A percentile compares a stretch with the other conserved stretches of the same genome.
These are phyloP conservation scores for Aspergillus unguis DNA, from an alignment of 2,329 filamentous ascomycete genomes.

Conservation along the genomic window DNA sequence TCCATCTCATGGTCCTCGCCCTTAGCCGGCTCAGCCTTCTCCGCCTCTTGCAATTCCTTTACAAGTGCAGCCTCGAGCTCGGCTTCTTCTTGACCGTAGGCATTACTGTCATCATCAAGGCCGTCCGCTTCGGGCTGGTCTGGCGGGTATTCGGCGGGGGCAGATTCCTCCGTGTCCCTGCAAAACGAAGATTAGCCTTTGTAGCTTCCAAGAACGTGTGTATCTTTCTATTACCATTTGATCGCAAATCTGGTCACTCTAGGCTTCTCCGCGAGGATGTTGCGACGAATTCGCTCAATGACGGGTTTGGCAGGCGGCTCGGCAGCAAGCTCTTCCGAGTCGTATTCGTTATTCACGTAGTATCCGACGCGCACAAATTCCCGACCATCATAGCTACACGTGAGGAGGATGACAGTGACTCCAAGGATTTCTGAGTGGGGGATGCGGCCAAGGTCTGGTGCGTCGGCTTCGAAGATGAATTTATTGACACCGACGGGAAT, in stretches of 20 bases:
- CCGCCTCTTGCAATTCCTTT: slow-evolving; percentile 49
- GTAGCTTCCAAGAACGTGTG: neutral
- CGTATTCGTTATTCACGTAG: slow-evolving; percentile 99
- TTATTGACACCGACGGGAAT: slow-evolving; percentile 98
- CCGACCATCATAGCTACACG: slow-evolving; percentile 91
- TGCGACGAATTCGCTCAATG: slow-evolving; percentile 86
- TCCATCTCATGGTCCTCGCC: slow-evolving; percentile 72
- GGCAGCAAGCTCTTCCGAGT: slow-evolving; percentile 79
- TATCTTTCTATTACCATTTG: slow-evolving; percentile 70
- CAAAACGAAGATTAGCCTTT: slow-evolving; percentile 2
- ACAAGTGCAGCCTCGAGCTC: slow-evolving; percentile 66
- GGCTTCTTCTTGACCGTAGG: slow-evolving; percentile 87
- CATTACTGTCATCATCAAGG: slow-evolving; percentile 73
- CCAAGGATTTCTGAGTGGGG: slow-evolving; percentile 93
- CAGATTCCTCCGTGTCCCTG: slow-evolving; percentile 97
- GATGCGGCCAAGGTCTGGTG: slow-evolving; percentile 85
- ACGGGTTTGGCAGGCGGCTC: slow-evolving; percentile 90
- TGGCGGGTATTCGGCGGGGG: slow-evolving; percentile 91
- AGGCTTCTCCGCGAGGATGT: slow-evolving; percentile 94
- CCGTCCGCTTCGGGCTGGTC: slow-evolving; percentile 95
- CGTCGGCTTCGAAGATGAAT: slow-evolving; percentile 93
- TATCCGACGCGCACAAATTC: slow-evolving; percentile 98
- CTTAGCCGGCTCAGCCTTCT: slow-evolving; percentile 34
- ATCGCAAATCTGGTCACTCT: slow-evolving; percentile 96
- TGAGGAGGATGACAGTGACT: slow-evolving; percentile 93